Base-by-base conservation (phyloP, 805 yeast genomes). In the Yarrowia alimentaria region DNA sequence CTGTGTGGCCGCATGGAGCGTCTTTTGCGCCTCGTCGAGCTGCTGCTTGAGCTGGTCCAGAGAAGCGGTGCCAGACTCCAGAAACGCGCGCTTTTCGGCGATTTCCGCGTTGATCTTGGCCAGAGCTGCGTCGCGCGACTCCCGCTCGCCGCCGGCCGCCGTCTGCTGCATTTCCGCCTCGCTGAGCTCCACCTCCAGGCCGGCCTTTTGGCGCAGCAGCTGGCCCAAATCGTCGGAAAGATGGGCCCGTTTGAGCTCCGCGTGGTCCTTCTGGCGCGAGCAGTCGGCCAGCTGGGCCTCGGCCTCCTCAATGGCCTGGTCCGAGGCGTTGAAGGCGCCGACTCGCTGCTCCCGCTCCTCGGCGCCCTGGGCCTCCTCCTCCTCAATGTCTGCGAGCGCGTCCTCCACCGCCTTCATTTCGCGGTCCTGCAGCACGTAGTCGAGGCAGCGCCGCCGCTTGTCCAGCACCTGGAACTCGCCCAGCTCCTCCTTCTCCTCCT, bases 401-500 rank as follows among this genome's bases (percentile, higher is more conserved):
- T 74, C 73, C 21, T 76, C 77, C 19, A 87, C 68, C 31, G 79
- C 82, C 35, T 70, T 73, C 51, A 85, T 66, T 64, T 93, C 98
- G 45, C 91, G 75, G 61, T 85, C 93, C 60, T 80, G 80, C 8
- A 90, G 66, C 25, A 83, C 79, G 65, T 78, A 89, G 58, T 90
- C 95, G 13, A 79, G 73, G 24, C 81, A 75, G 61, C 87, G 84
- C 56, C 84, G 79, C 52, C 76, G 74, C 53, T 77, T 79, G 57
- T 85, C 93, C 20, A 81, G 69, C 16, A 69, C 71, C 60, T 86
- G 94, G 62, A 73, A 88, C 48, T 77, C 75, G 57, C 79, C 80
- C 56, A 89, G 71, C 60, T 87, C 95, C 51, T 77, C 76, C 53
- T 83, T 83, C 63, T 93, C 98, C 43, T 81, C 73, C 61, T 84